Evolutionary conservation across 2,329 filamentous ascomycete species (phyloP), one percentile per base, ranked within the genome.

Genomic region (Tolypocladium sp.): DNA sequence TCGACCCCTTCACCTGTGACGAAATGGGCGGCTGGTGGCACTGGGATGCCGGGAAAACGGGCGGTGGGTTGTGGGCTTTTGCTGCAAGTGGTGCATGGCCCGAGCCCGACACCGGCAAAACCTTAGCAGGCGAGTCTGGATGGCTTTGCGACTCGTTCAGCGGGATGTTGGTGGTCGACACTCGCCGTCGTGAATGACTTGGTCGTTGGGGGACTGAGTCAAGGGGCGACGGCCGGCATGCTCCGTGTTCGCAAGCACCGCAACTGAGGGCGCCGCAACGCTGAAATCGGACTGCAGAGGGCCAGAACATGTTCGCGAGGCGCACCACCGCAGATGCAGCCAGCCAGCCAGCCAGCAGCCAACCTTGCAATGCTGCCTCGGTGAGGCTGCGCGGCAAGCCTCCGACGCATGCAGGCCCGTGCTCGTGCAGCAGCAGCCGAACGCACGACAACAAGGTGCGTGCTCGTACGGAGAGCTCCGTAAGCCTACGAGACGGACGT

Each of bases 331-430:
- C 55, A 56, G 55, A 27, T 38, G 55, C 55, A 49, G 27, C 30
- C 55, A 10, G 25, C 22, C 44, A 27, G 13, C 22, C 44, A 17
- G 17, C 30, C 51, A 53, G 38, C 55, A 25, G 17, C n/a, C 12
- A n/a, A 25, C 55, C 40, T 57, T 27, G 57, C 49, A 37, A 54
- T 58, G 46, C 57, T 58, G 49, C 57, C 38, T 58, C 57, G 57
- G 57, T 54, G 57, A 58, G 57, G 49, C 49, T 42, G 57, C 57
- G 40, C 57, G 51, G 30, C 41, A 49, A 37, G 41, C 41, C 38
- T 8, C 37, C 38, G 38, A 40, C 6, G 38, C 40, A 42, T 42
- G 40, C 40, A n/a, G 0, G 20, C 10, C 37, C 30, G 30, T 33
- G 30, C n/a, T n/a, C n/a, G n/a, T n/a, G n/a, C n/a, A n/a, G n/a